Base-by-base conservation (phyloP, 192 early-diverging fungal genomes). In the Coemansia umbellata region DNA sequence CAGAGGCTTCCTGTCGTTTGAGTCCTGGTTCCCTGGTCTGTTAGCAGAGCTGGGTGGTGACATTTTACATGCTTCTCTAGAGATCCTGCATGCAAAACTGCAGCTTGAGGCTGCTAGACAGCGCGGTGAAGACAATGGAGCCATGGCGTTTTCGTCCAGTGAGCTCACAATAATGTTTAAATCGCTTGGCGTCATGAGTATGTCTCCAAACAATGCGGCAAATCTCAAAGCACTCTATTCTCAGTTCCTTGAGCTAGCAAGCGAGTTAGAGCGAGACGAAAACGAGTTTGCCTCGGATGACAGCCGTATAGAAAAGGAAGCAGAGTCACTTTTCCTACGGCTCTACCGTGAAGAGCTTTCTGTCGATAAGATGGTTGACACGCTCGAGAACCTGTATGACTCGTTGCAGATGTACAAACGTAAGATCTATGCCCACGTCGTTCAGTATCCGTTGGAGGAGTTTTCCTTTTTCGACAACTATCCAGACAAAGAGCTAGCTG, bases 391-490 rank as follows among this genome's bases (percentile, higher is more conserved):
- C 11, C 87, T 91, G 61, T 91, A 91, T 49, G 85, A 84, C 43
- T 94, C 93, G 19, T 54, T 82, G 13, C 82, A 84, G 45, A 59
- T 76, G 19, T 76, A 84, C 18, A 91, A 91, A 53, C 87, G 87
- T 66, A 87, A 94, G 39, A 84, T 90, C 6, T 97, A 85, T 68
- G 80, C 84, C 8, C 93, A 87, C 60, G 94, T 97, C 82, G 85
- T 94, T 8, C 88, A 92, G 69, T 90, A 90, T 48, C 84, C 95
- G 27, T 88, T 99, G 69, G 97, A 97, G 53, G 97, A 99, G 69
- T 95, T 91, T 70, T 85, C 89, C 50, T 96, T 91, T 60, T 94
- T 99, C 50, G 78, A 87, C 22, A 88, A 91, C 68, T 99, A 97
- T 66, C 95, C 94, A 0, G 93, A 93, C 41, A 90, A 87, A 55